phyloP scores from a whole-genome alignment of 2,329 filamentous ascomycete species.

The Arthrobotrys conoides region DNA sequence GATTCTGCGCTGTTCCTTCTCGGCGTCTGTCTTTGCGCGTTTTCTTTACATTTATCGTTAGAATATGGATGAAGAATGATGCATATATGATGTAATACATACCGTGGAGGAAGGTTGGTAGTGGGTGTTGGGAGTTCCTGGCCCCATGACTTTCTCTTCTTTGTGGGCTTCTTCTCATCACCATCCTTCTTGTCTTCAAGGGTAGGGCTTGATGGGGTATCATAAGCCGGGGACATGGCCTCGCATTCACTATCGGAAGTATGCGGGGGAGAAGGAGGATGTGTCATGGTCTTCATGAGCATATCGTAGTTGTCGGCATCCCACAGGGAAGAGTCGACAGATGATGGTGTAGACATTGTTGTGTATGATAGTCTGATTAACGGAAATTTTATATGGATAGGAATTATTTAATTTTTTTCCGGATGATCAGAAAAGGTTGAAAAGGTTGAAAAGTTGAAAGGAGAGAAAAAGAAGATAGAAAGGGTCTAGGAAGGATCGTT shows the following conservation, averaged over 20 bases:
- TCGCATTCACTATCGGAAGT: conserved; percentile 52
- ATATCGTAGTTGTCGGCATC: conserved; percentile 56
- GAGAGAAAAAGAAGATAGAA: conserved; percentile 1
- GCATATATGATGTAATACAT: conserved; percentile 65
- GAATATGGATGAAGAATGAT: conserved; percentile 19
- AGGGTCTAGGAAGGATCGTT: conserved; percentile 9
- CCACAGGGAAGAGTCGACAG: conserved; percentile 44
- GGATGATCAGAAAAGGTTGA: too few species aligned
- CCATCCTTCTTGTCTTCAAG: conserved; percentile 40
- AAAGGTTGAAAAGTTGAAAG: not conserved
- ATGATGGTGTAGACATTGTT: conserved; percentile 44
- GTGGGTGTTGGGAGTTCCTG: conserved; percentile 97
- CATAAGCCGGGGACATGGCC: conserved; percentile 36
- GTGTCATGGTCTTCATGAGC: conserved; percentile 51
- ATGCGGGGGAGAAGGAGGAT: conserved; percentile 44
- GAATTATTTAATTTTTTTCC: too few species aligned
- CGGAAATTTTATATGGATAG: too few species aligned
- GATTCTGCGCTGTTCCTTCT: conserved; percentile 97
- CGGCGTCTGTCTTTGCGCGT: conserved; percentile 97
- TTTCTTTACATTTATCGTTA: conserved; percentile 74
- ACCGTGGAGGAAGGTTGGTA: conserved; percentile 93
- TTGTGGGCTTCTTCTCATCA: conserved; percentile 79
- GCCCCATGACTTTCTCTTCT: conserved; percentile 99
- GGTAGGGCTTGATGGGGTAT: conserved; percentile 16
- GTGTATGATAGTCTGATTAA: not conserved